Base-by-base conservation (phyloP, 768 basidiomycete genomes). In the Leccinum rimulosum region DNA sequence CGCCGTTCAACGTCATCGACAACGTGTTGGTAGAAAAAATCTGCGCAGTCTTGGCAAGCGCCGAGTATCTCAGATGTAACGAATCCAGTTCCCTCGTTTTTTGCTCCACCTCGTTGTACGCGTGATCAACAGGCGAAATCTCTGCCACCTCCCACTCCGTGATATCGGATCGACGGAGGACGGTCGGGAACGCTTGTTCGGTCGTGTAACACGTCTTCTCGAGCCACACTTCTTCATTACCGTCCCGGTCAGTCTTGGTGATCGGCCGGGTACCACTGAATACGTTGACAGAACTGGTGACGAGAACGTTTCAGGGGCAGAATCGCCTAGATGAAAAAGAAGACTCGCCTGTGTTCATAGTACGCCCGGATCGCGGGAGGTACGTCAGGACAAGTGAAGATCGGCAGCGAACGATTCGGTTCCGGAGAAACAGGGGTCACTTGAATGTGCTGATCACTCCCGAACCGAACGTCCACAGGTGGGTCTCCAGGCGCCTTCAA, bases 151-250 rank as follows among this genome's bases (percentile, higher is more conserved):
- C 82, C 48, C 85, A 74, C 38, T 82, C 84, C 31, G 93, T 77
- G 47, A 98, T 84, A 68, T 97, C 95, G 1, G 93, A 94, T 25
- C 96, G 84, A 33, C 91, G 85, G 38, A 98, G 82, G 3, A 98
- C 90, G 0, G 94, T 95, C 0, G 96, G 96, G 75, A 95, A 95
- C 4, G 84, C 81, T 65, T 93, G 90, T 72, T 95, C 92, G 0
- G 92, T 94, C 3, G 87, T 90, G 69, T 84, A 88, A 66, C 84
- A 87, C 0, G 90, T 93, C 77, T 96, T 98, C 70, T 97, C 95
- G 0, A 88, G 74, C 94, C 94, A 97, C 1, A 82, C 72, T 70
- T 92, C 89, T 69, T 91, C 88, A 30, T 75, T 77, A 8, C 86
- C 85, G 63, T 91, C 86, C 28, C 83, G 79, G 54, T 79, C 82